These are phyloP conservation scores for Fraxinus cuspidata DNA, from an alignment of 257 asterid genomes.

Conservation along the genomic window DNA sequence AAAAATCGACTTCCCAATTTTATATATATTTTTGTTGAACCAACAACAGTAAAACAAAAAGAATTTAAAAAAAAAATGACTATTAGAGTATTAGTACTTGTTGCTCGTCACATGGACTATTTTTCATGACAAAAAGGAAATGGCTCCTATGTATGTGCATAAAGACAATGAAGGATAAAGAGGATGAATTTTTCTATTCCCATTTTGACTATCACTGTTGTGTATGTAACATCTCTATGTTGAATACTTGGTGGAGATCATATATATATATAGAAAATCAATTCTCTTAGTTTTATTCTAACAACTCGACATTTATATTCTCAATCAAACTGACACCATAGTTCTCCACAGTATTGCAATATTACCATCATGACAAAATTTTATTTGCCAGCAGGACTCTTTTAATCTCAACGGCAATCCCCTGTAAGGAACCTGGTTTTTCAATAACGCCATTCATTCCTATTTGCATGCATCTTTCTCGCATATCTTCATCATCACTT, in stretches of 20 bases:
- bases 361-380: slow-evolving; percentile 29
- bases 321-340: background rate
- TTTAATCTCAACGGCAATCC: slow-evolving; percentile 63
- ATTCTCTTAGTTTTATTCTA: slow-evolving; percentile 30
- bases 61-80: too few relatives aligned
- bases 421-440: slow-evolving; percentile 69
- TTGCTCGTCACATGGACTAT: background rate
- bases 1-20: background rate
- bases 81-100: too few relatives aligned
- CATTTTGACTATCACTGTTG: slow-evolving; percentile 39
- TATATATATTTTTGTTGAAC: background rate
- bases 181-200: slow-evolving; percentile 39
- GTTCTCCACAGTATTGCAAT: background rate
- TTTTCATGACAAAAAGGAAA: background rate
- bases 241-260: slow-evolving; percentile 27
- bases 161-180: slow-evolving; percentile 8
- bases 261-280: slow-evolving; percentile 23
- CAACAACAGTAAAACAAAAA: background rate
- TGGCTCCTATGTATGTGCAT: background rate
- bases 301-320: slow-evolving; percentile 12
- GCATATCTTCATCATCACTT: slow-evolving; percentile 49
- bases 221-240: slow-evolving; percentile 49
- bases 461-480: slow-evolving; percentile 57
- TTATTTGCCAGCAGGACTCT: slow-evolving; percentile 55
- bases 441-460: slow-evolving; percentile 84